These are phyloP conservation scores for Mycena polygramma DNA, from an alignment of 768 basidiomycete species.

Conservation along the genomic window DNA sequence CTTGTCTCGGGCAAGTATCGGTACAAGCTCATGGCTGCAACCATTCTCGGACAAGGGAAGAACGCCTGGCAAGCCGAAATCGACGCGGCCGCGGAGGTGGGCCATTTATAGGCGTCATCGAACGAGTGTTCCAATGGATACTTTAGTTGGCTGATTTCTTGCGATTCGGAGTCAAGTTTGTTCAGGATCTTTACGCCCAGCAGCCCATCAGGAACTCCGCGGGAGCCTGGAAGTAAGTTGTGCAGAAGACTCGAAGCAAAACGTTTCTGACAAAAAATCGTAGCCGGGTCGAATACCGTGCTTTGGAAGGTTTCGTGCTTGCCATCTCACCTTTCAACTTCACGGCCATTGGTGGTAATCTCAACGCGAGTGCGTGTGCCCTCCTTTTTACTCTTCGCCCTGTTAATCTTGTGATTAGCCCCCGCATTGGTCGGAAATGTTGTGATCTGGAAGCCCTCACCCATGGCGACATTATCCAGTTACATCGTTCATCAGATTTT, in stretches of 20 bases:
- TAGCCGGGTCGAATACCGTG: conserved; percentile 95
- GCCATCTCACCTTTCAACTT: conserved; percentile 99
- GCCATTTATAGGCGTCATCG: conserved; percentile 37
- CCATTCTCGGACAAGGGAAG: conserved; percentile 99
- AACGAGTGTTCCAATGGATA: conserved; percentile 25
- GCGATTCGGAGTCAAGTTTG: conserved; percentile 96
- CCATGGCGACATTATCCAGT: conserved; percentile 94
- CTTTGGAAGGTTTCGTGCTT: conserved; percentile 98
- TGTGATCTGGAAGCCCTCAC: conserved; percentile 97
- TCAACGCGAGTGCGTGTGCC: conserved; percentile 70
- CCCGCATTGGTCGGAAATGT: conserved; percentile 97
- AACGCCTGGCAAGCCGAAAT: conserved; percentile 99
- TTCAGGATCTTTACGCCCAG: conserved; percentile 92
- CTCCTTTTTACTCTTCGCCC: conserved; percentile 4
- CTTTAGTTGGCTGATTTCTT: conserved; percentile 89
- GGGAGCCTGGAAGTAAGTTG: conserved; percentile 93
- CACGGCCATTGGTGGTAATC: conserved; percentile 98
- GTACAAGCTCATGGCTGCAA: conserved; percentile 95
- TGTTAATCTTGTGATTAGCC: conserved; percentile 53
- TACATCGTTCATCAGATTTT: conserved; percentile 93
- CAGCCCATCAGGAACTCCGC: conserved; percentile 90
- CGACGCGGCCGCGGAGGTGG: conserved; percentile 96
- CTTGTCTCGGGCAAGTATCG: conserved; percentile 96
- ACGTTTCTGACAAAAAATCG: conserved; percentile 7
- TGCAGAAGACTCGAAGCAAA: not conserved